phyloP scores from a whole-genome alignment of 306 rosid genomes.

The Lagenaria siceraria region DNA sequence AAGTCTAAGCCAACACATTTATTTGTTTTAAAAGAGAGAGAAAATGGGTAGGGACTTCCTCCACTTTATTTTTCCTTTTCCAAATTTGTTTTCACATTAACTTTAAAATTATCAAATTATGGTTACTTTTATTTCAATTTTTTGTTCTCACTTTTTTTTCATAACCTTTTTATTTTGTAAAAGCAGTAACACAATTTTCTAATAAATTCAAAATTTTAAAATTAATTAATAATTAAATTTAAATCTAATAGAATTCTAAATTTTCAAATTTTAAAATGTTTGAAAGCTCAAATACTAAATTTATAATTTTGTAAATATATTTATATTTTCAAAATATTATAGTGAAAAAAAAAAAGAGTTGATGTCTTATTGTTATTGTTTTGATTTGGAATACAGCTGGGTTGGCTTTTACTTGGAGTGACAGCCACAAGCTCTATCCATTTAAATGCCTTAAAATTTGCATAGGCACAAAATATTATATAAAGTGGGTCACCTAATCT shows the following conservation, averaged over 20 bases:
- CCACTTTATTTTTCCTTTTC: too few species aligned
- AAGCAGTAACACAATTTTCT: too few species aligned
- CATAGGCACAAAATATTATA: neutral
- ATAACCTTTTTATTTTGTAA: too few species aligned
- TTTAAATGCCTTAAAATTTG: neutral
- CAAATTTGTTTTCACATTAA: too few species aligned
- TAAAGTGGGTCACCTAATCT: conserved; percentile 27
- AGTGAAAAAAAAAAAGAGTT: neutral
- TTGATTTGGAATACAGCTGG: conserved; percentile 35
- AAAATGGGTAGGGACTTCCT: neutral
- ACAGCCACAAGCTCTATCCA: conserved; percentile 21
- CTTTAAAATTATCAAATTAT: too few species aligned
- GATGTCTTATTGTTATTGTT: conserved; percentile 6
- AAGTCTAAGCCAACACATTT: neutral
- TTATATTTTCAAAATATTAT: neutral
- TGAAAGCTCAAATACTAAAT: too few species aligned
- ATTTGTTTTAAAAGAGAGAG: neutral
- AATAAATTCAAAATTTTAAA: too few species aligned
- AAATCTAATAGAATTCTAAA: too few species aligned
- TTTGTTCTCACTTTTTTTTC: too few species aligned
- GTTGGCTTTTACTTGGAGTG: conserved; percentile 33
- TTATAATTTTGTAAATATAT: neutral
- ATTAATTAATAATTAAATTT: too few species aligned
- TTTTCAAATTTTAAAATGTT: too few species aligned
- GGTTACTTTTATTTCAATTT: too few species aligned